These are phyloP conservation scores for Hymenochaete sp. DNA, from an alignment of 1,284 basidiomycete species.

Conservation along the genomic window DNA sequence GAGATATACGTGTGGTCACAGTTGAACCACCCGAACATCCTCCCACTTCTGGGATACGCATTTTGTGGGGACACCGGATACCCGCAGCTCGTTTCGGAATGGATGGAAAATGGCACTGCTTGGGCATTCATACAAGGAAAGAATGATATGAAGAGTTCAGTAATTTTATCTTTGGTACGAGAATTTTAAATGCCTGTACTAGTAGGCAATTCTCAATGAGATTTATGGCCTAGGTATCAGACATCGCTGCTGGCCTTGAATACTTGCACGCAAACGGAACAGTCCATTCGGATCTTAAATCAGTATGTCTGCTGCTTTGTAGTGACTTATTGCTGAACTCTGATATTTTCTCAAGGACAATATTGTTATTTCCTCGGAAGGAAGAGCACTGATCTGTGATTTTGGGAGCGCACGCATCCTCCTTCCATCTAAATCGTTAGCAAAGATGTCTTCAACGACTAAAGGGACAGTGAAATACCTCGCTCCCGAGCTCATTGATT, in stretches of 20 bases:
- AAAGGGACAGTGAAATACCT: conserved; percentile 1
- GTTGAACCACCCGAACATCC: no score
- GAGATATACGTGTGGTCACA: no score
- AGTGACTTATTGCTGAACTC: not conserved
- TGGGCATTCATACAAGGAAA: no score
- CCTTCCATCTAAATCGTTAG: not conserved
- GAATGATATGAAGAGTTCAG: no score
- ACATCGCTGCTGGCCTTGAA: conserved; percentile 9
- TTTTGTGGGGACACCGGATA: no score
- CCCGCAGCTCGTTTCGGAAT: no score
- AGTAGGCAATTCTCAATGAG: no score
- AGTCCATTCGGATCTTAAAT: conserved; percentile 11
- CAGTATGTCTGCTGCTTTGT: conserved; percentile 1
- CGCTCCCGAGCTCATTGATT: conserved; percentile 5
- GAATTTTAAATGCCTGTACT: no score
- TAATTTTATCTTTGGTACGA: no score
- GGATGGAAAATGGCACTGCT: no score
- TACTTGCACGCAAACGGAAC: conserved; percentile 5
- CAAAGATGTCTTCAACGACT: not conserved
- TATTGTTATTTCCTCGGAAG: not conserved
- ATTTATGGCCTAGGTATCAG: not conserved
- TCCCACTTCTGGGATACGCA: no score
- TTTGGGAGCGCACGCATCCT: conserved; percentile 9
- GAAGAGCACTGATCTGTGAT: conserved; percentile 5
- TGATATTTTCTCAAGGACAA: conserved; percentile 2